Conservation (phyloP, 176 grass and related monocot species). For the Lolium multiflorum region DNA sequence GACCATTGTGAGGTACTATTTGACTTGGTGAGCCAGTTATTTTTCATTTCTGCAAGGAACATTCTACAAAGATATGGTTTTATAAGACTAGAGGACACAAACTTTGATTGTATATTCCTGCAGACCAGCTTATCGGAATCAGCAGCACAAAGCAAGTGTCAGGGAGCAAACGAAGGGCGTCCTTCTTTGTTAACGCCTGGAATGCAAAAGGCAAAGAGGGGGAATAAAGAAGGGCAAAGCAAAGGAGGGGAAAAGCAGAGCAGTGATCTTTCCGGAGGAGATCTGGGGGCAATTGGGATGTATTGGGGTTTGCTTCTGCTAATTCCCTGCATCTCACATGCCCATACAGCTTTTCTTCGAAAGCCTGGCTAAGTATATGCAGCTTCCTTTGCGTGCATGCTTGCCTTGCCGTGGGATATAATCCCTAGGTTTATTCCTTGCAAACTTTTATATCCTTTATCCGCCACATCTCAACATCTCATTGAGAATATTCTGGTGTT, state of each 20-base stretch:
- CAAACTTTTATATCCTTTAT: conserved; percentile 57
- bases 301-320: conserved; percentile 43
- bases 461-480: conserved; percentile 42
- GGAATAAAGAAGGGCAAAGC: conserved; percentile 59
- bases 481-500: conserved; percentile 64
- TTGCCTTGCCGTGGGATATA: conserved; percentile 50
- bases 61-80: neutral
- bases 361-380: conserved; percentile 60
- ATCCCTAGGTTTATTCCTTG: conserved; percentile 67
- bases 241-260: conserved; percentile 57
- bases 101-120: conserved; percentile 8
- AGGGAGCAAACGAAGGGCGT: conserved; percentile 38
- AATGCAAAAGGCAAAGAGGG: conserved; percentile 61
- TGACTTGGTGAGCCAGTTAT: neutral
- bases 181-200: conserved; percentile 61
- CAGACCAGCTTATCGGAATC: conserved; percentile 36
- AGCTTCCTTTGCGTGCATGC: conserved; percentile 52
- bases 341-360: conserved; percentile 53
- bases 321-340: conserved; percentile 63
- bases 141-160: conserved; percentile 20
- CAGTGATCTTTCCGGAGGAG: conserved; percentile 62
- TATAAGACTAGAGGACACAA: neutral
- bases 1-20: neutral
- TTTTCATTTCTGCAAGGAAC: neutral
- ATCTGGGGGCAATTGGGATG: conserved; percentile 69